Evolutionary conservation across 331 rosid genomes (phyloP).

Genomic region (Malus hybrid): DNA sequence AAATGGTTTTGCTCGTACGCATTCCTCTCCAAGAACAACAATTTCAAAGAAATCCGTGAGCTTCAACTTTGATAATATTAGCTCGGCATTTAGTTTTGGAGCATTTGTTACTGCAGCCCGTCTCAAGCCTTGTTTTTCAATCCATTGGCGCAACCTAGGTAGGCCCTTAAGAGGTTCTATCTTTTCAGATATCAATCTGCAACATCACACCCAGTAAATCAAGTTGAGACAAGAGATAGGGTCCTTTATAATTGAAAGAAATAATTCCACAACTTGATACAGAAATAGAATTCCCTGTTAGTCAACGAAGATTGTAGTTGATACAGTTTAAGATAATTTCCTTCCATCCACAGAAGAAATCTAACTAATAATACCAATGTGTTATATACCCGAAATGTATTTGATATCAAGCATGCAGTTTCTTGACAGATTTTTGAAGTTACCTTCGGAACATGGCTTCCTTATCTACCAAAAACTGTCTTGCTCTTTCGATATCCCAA

Average conservation of each 20-base stretch:
- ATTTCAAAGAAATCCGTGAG: slow-evolving; percentile 29
- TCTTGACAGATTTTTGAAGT: not conserved
- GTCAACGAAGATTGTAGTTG: no score
- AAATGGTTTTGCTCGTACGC: slow-evolving; percentile 34
- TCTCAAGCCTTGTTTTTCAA: slow-evolving; percentile 26
- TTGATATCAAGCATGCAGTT: not conserved
- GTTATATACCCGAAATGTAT: no score
- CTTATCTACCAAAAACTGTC: slow-evolving; percentile 26
- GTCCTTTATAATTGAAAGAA: not conserved
- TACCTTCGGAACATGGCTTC: slow-evolving; percentile 35
- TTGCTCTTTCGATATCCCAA: slow-evolving; percentile 31
- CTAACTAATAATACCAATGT: not conserved
- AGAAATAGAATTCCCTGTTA: not conserved
- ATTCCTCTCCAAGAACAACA: slow-evolving; percentile 32
- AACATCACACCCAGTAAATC: not conserved
- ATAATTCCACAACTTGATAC: not conserved
- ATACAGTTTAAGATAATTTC: no score
- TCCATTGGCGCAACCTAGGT: slow-evolving; percentile 30
- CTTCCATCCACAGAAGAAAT: no score
- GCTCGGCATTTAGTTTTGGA: slow-evolving; percentile 31
- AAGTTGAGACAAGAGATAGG: not conserved
- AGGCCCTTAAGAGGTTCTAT: slow-evolving; percentile 29
- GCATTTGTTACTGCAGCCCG: slow-evolving; percentile 45
- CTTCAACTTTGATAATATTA: slow-evolving; percentile 24
- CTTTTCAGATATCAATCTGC: slow-evolving; percentile 27